phyloP scores from a whole-genome alignment of 495 filamentous ascomycete genomes.

The Tuber indicum region DNA sequence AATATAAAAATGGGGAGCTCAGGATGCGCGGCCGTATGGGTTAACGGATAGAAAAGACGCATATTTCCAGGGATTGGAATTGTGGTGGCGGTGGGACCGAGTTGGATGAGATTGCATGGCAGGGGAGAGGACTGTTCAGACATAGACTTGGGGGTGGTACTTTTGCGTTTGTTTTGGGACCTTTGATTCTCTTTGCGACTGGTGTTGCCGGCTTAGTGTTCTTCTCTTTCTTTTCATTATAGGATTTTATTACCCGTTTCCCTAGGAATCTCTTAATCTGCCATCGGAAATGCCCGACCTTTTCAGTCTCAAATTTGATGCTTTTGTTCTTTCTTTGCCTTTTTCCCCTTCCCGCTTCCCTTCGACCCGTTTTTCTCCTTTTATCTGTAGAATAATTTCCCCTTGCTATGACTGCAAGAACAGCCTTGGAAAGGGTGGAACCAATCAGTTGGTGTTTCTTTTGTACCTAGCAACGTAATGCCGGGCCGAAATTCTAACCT shows the following conservation, averaged over 20 bases:
- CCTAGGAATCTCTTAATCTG: conserved; percentile 6
- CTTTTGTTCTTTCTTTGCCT: neutral
- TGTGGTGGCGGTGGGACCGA: neutral
- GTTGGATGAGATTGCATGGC: conserved; percentile 7
- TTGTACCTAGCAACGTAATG: neutral
- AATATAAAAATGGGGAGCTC: neutral
- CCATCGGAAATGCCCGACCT: conserved; percentile 9
- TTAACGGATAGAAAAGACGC: neutral
- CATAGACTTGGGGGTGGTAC: conserved; percentile 24
- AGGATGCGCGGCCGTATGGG: neutral
- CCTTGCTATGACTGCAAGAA: neutral
- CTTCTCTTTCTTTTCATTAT: conserved; percentile 18
- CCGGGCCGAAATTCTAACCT: neutral
- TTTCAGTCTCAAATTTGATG: neutral
- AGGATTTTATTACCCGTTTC: conserved; percentile 24
- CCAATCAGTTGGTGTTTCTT: neutral
- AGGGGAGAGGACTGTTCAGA: conserved; percentile 21
- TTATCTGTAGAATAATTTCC: conserved; percentile 23
- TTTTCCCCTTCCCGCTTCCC: neutral
- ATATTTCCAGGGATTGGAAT: conserved; percentile 1
- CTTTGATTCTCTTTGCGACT: conserved; percentile 23
- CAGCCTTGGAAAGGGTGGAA: neutral
- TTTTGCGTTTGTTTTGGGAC: conserved; percentile 16
- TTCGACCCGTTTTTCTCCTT: conserved; percentile 6
- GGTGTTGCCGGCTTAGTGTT: conserved; percentile 26